Conservation (phyloP, 805 yeast genomes). For the Komagataella populi region DNA sequence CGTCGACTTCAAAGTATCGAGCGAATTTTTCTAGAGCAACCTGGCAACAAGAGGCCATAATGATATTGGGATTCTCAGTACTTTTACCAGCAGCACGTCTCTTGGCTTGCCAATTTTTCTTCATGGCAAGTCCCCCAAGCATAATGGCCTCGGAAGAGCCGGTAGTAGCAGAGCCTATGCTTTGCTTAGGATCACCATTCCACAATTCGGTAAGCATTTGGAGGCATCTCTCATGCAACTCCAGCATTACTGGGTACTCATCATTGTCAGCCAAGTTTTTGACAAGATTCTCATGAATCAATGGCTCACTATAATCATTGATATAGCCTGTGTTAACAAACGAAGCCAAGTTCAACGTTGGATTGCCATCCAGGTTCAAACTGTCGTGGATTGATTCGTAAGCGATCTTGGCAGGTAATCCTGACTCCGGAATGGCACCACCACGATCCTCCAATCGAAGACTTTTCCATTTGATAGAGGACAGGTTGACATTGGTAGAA, state of each 20-base stretch:
- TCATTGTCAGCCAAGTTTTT: slow-evolving; percentile 89
- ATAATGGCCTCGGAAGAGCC: slow-evolving; percentile 92
- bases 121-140: slow-evolving; percentile 89
- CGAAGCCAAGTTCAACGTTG: slow-evolving; percentile 75
- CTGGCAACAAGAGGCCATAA: slow-evolving; percentile 89
- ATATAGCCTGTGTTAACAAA: slow-evolving; percentile 65
- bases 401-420: slow-evolving; percentile 37
- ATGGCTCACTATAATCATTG: slow-evolving; percentile 34
- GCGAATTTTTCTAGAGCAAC: slow-evolving; percentile 93
- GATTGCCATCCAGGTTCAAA: slow-evolving; percentile 70
- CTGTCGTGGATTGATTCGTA: slow-evolving; percentile 60
- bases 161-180: slow-evolving; percentile 84
- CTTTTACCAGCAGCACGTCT: slow-evolving; percentile 48
- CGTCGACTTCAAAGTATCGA: slow-evolving; percentile 84
- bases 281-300: slow-evolving; percentile 58
- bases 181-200: slow-evolving; percentile 30
- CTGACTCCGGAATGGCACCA: slow-evolving; percentile 33
- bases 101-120: slow-evolving; percentile 72
- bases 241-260: slow-evolving; percentile 80
- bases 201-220: slow-evolving; percentile 69
- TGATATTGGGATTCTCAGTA: slow-evolving; percentile 58
- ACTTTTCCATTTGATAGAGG: not conserved
- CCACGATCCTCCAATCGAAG: not conserved
- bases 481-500: not conserved
- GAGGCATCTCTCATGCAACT: slow-evolving; percentile 70